Evolutionary conservation across 495 filamentous ascomycete genomes (phyloP).

Genomic region (Neurospora intermedia): DNA sequence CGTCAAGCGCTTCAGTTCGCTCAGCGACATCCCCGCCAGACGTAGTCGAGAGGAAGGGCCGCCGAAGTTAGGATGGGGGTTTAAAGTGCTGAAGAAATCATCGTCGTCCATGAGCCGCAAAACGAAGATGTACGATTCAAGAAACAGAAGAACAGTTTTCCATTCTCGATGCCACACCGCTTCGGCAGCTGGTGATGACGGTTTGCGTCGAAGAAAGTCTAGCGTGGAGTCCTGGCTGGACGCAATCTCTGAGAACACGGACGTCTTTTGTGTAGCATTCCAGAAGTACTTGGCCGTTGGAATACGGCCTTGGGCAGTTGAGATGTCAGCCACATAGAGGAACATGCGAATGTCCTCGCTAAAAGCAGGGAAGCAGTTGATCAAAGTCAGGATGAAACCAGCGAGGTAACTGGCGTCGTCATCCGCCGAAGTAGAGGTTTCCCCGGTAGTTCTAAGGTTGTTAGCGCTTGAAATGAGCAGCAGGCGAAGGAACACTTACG

Average conservation of each 20-base stretch:
- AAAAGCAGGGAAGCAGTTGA: constrained; percentile 73
- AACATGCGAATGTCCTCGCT: constrained; percentile 94
- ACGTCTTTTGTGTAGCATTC: constrained; percentile 58
- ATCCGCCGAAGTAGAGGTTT: constrained; percentile 20
- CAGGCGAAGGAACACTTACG: constrained; percentile 16
- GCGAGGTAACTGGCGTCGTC: constrained; percentile 67
- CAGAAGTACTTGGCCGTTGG: constrained; percentile 87
- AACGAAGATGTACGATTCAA: constrained; percentile 89
- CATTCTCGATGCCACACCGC: constrained; percentile 56
- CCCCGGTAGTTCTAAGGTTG: constrained; percentile 16
- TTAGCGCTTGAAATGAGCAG: constrained; percentile 14
- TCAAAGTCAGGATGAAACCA: constrained; percentile 73
- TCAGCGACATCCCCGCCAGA: constrained; percentile 58
- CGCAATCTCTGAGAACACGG: constrained; percentile 53
- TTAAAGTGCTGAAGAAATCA: constrained; percentile 49
- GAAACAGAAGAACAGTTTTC: constrained; percentile 79
- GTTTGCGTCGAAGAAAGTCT: constrained; percentile 15
- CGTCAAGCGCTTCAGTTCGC: constrained; percentile 62
- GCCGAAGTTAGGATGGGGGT: constrained; percentile 1
- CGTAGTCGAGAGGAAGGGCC: constrained; percentile 29
- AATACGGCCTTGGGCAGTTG: constrained; percentile 33
- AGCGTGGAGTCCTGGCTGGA: constrained; percentile 17
- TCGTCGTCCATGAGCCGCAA: constrained; percentile 91
- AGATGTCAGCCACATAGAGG: constrained; percentile 71
- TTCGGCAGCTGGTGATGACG: constrained; percentile 4